Percentiles rank a stretch among this genome's conserved stretches.
Conservation (phyloP, 768 basidiomycete species). For the Clitopilus passeckerianus region DNA sequence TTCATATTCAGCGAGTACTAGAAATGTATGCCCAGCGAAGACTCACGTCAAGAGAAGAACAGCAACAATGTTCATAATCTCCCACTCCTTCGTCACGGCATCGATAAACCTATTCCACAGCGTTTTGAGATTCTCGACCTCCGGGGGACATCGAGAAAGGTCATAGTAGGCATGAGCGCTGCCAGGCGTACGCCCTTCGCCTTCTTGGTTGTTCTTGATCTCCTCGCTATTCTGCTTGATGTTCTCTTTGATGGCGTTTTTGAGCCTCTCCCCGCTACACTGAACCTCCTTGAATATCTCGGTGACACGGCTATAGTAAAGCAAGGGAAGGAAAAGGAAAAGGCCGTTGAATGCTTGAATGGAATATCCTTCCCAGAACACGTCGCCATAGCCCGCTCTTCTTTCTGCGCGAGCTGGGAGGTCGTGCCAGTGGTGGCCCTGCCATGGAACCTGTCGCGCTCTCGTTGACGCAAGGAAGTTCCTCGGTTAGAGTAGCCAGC, state of each 20-base stretch:
- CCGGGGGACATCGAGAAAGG: not conserved
- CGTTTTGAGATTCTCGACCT: constrained; percentile 7
- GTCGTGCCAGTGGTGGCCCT: too few relatives aligned
- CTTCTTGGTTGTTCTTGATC: not conserved
- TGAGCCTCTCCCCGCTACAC: not conserved
- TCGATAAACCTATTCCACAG: constrained; percentile 26
- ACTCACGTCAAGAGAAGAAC: constrained; percentile 26
- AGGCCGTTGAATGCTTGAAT: not conserved
- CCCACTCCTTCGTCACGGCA: constrained; percentile 27
- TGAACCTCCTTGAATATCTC: not conserved
- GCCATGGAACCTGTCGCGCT: not conserved
- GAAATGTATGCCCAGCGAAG: not conserved
- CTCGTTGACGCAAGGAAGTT: not conserved
- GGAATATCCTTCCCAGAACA: not conserved
- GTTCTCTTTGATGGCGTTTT: not conserved
- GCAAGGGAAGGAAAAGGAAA: not conserved
- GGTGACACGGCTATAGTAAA: not conserved
- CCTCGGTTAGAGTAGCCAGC: too few relatives aligned
- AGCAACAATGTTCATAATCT: constrained; percentile 29
- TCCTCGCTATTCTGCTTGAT: not conserved
- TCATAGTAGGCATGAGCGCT: not conserved
- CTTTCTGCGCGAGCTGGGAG: not conserved
- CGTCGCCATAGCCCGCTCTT: not conserved
- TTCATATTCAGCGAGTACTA: not conserved
- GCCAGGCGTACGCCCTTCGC: not conserved